Conservation (phyloP, 1,284 basidiomycete species). For the Flammula alnicola region DNA sequence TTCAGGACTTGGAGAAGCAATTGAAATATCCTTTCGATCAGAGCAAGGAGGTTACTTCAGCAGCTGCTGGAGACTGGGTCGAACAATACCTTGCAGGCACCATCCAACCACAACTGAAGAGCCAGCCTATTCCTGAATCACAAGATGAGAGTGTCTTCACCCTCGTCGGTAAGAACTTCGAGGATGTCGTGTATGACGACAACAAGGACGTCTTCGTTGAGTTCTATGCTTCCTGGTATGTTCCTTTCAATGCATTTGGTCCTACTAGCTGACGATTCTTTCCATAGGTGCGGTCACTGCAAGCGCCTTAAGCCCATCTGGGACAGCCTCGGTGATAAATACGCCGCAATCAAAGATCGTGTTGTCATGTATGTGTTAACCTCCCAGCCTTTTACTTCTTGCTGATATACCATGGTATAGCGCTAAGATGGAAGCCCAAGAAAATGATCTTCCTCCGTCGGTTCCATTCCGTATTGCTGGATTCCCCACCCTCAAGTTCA, state of each 20-base stretch:
- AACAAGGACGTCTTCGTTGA: conserved; percentile 96
- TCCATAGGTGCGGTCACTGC: conserved; percentile 87
- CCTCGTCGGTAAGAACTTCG: conserved; percentile 91
- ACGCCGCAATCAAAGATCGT: conserved; percentile 76
- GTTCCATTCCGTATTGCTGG: conserved; percentile 85
- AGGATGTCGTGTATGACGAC: conserved; percentile 85
- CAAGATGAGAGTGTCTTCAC: conserved; percentile 87
- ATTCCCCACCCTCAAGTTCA: conserved; percentile 99
- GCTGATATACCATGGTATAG: conserved; percentile 43
- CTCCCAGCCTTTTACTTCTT: conserved; percentile 14
- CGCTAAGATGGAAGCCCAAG: conserved; percentile 95
- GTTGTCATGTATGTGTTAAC: conserved; percentile 73
- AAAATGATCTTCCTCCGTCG: conserved; percentile 93
- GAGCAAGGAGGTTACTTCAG: conserved; percentile 59
- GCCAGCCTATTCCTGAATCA: conserved; percentile 81
- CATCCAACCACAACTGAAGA: conserved; percentile 88
- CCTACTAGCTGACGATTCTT: background rate
- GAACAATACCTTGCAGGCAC: conserved; percentile 73
- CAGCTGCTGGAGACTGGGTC: conserved; percentile 66
- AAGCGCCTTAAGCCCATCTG: conserved; percentile 95
- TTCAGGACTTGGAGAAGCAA: conserved; percentile 86
- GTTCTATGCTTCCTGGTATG: conserved; percentile 96
- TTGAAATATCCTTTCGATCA: conserved; percentile 92
- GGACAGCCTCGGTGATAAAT: conserved; percentile 91
- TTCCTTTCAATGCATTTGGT: background rate